Evolutionary conservation across 805 yeast genomes (phyloP).

Genomic region (Metschnikowia anglica): DNA sequence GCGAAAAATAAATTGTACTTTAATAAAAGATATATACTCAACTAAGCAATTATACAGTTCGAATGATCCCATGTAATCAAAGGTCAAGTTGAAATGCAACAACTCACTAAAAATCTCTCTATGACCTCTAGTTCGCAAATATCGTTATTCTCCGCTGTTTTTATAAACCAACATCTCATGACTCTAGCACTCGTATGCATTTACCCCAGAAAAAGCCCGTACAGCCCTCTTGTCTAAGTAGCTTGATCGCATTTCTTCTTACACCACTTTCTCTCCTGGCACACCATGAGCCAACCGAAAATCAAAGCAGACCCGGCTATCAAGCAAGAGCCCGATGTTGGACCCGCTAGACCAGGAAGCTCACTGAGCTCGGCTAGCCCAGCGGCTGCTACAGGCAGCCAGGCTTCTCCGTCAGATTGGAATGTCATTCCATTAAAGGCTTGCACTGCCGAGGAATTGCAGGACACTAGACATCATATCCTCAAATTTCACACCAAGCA

Average conservation of each 20-base stretch:
- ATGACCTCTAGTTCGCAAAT: too few relatives aligned
- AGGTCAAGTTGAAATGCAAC: too few relatives aligned
- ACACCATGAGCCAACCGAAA: conserved; percentile 29
- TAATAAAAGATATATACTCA: too few relatives aligned
- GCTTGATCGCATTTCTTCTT: background rate
- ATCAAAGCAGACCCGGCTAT: conserved; percentile 30
- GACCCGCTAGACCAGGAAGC: background rate
- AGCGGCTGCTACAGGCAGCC: conserved; percentile 11
- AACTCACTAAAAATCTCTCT: too few relatives aligned
- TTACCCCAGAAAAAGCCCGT: conserved; percentile 4
- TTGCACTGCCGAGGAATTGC: conserved; percentile 68
- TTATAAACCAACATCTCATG: too few relatives aligned
- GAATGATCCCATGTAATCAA: too few relatives aligned
- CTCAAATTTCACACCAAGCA: conserved; percentile 75
- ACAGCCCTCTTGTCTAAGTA: background rate
- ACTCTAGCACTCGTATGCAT: background rate
- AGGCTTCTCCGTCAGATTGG: conserved; percentile 32
- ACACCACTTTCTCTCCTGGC: conserved; percentile 2
- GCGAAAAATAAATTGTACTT: too few relatives aligned
- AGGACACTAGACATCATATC: conserved; percentile 74
- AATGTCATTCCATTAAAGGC: conserved; percentile 65
- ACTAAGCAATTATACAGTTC: too few relatives aligned
- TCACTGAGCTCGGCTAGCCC: conserved; percentile 5
- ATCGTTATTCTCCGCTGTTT: too few relatives aligned
- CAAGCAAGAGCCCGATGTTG: conserved; percentile 24